Evolutionary conservation across 164 flowering plant genomes (phyloP).

Genomic region (Echeveria elegans): DNA sequence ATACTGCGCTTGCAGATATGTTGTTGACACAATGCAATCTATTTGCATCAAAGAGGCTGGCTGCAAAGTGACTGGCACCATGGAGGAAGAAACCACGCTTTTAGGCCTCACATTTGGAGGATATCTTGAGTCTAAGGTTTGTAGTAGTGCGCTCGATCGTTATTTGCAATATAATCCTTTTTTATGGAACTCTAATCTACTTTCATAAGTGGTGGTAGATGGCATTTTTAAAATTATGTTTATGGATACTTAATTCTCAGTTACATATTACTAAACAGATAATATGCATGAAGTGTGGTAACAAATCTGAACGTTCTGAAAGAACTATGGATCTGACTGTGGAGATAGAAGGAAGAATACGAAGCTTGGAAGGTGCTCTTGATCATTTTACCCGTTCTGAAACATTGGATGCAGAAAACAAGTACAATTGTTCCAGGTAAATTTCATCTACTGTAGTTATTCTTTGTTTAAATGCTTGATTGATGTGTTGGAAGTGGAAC

Average conservation of each 20-base stretch:
- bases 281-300: constrained; percentile 72
- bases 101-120: constrained; percentile 88
- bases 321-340: constrained; percentile 93
- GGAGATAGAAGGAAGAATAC: constrained; percentile 79
- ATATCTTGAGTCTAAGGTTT: constrained; percentile 85
- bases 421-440: constrained; percentile 81
- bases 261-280: constrained; percentile 34
- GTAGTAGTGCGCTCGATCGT: neutral
- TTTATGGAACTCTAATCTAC: too few species aligned
- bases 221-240: neutral
- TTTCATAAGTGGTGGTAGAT: neutral
- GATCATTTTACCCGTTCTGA: constrained; percentile 61
- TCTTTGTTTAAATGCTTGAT: neutral
- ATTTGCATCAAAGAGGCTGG: constrained; percentile 49
- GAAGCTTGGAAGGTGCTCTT: constrained; percentile 78
- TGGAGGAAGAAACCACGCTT: constrained; percentile 65
- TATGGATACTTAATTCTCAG: neutral
- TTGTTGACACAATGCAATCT: neutral
- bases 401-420: constrained; percentile 86
- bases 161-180: neutral
- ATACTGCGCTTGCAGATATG: neutral
- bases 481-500: too few species aligned
- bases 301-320: constrained; percentile 67
- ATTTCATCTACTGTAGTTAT: neutral
- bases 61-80: constrained; percentile 19